These are phyloP conservation scores for Chloromonas sp. DNA, from an alignment of 163 green algal species.

Conservation along the genomic window DNA sequence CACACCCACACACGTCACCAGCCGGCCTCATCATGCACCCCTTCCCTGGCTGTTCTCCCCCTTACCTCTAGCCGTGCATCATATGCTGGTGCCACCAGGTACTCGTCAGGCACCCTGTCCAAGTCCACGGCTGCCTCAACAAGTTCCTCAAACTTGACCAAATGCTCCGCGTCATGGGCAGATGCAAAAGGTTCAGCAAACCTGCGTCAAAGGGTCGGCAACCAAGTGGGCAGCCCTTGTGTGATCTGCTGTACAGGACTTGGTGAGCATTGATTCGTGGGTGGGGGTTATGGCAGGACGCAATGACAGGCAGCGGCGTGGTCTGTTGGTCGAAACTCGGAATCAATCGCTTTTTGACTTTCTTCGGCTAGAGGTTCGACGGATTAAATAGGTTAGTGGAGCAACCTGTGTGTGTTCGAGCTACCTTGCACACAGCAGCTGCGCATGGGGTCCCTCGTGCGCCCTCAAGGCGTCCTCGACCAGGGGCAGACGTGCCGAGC, in stretches of 20 bases:
- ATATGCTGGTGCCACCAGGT: constrained; percentile 79
- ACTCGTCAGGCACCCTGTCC: constrained; percentile 88
- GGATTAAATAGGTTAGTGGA: not conserved
- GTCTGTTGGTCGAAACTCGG: too few species aligned
- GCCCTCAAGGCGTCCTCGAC: constrained; percentile 56
- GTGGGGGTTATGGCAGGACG: not conserved
- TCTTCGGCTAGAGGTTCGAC: not conserved
- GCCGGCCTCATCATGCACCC: too few species aligned
- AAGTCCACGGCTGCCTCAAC: constrained; percentile 87
- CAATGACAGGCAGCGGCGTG: not conserved
- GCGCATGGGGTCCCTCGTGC: constrained; percentile 48
- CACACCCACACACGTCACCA: too few species aligned
- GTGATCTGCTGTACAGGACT: not conserved
- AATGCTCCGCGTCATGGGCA: constrained; percentile 75
- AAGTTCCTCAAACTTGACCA: constrained; percentile 94
- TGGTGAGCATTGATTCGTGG: not conserved
- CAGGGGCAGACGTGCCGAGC: constrained; percentile 63
- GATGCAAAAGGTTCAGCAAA: not conserved
- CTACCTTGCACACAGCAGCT: not conserved
- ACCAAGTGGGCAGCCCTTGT: not conserved
- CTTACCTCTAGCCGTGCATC: not conserved
- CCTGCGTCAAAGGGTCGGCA: not conserved
- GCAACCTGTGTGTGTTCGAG: not conserved
- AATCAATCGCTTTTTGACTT: too few species aligned
- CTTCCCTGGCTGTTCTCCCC: too few species aligned